Evolutionary conservation across 768 basidiomycete genomes (phyloP).

Genomic region (Rhodotorula babjevae): DNA sequence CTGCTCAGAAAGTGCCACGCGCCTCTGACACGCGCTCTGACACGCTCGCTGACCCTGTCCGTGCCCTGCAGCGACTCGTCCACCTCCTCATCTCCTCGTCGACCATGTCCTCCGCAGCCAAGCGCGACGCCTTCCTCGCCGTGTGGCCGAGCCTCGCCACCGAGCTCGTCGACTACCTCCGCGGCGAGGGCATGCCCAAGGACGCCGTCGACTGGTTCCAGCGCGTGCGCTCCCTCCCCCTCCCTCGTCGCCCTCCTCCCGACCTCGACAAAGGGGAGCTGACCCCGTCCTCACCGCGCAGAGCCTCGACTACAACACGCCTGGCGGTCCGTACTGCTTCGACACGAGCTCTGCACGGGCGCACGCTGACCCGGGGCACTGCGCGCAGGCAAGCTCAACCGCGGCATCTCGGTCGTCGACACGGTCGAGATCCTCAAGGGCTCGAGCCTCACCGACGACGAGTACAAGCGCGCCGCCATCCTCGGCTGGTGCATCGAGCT

Average conservation of each 20-base stretch:
- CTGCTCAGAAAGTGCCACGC: neutral
- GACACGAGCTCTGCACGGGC: too few relatives aligned
- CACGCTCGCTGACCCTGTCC: neutral
- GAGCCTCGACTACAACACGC: slow-evolving; percentile 91
- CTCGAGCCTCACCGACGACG: slow-evolving; percentile 63
- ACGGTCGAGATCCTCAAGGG: slow-evolving; percentile 83
- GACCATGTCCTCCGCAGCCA: slow-evolving; percentile 11
- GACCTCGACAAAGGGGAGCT: neutral
- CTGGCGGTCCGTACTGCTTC: slow-evolving; percentile 53
- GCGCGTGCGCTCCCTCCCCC: slow-evolving; percentile 55
- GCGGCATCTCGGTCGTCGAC: slow-evolving; percentile 93
- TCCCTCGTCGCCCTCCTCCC: neutral
- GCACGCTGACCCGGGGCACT: neutral
- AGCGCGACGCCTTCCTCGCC: slow-evolving; percentile 56
- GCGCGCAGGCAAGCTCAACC: slow-evolving; percentile 76
- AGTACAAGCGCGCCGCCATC: slow-evolving; percentile 81
- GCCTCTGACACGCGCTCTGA: neutral
- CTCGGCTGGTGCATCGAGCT: slow-evolving; percentile 95
- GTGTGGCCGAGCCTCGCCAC: slow-evolving; percentile 69
- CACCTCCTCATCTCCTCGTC: neutral
- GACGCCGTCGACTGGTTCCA: slow-evolving; percentile 82
- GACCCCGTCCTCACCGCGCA: slow-evolving; percentile 43
- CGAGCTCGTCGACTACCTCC: slow-evolving; percentile 68
- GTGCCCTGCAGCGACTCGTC: rapidly evolving
- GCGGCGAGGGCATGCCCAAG: slow-evolving; percentile 68